phyloP scores from a whole-genome alignment of 2,329 filamentous ascomycete genomes.

The Xylariaceae sp. region DNA sequence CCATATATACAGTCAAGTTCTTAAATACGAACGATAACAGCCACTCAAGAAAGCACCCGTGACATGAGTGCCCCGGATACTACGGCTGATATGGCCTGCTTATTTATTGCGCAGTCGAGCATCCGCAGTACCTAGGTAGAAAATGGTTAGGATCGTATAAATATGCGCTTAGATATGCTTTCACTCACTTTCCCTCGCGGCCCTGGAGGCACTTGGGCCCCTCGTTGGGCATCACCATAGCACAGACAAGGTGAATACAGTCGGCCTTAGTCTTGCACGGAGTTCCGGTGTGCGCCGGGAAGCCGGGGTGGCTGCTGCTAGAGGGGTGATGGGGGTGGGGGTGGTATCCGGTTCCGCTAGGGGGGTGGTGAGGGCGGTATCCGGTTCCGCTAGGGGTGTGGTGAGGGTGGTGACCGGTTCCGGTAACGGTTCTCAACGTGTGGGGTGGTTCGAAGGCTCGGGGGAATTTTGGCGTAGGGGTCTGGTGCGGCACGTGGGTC shows the following conservation, averaged over 20 bases:
- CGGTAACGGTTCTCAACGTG: background rate
- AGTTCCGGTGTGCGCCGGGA: background rate
- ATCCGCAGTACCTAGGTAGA: background rate
- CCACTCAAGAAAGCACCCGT: background rate
- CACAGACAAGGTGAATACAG: background rate
- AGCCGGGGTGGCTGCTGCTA: background rate
- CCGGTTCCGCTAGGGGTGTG: background rate
- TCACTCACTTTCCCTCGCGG: background rate
- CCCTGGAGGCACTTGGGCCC: slow-evolving; percentile 1
- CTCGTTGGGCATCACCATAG: background rate
- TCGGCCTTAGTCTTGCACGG: slow-evolving; percentile 1
- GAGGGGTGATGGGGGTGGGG: too few species aligned
- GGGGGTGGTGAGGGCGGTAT: background rate
- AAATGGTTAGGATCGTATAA: background rate
- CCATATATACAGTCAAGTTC: background rate
- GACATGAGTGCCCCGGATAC: too few species aligned
- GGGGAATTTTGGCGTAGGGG: background rate
- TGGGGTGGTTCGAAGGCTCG: background rate
- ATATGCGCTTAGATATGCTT: background rate
- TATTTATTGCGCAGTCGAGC: background rate
- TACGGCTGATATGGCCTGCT: too few species aligned
- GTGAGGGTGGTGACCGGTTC: background rate
- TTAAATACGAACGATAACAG: background rate
- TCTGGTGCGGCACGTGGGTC: background rate
- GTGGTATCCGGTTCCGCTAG: too few species aligned